phyloP scores from a whole-genome alignment of 192 early-diverging fungal genomes.

The Rhizophagus clarus region DNA sequence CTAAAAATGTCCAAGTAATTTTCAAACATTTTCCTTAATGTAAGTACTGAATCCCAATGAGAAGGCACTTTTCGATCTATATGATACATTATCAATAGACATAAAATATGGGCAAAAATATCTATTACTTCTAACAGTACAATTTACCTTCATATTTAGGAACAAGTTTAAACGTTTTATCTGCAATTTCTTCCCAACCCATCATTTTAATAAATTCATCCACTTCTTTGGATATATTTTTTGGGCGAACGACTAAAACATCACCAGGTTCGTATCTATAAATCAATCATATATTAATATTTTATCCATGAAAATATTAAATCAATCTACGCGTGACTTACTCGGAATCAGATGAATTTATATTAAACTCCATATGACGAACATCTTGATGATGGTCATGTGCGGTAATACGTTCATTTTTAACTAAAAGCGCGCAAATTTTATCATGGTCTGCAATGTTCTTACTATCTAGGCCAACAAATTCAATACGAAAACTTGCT shows the following conservation, averaged over 20 bases:
- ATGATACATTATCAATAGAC: background rate
- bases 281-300: background rate
- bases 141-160: conserved; percentile 49
- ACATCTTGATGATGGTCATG: conserved; percentile 91
- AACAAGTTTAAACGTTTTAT: conserved; percentile 58
- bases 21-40: conserved; percentile 76
- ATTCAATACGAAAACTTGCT: conserved; percentile 48
- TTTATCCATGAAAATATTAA: conserved; percentile 10
- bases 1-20: conserved; percentile 83
- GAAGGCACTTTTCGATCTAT: conserved; percentile 53
- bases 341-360: conserved; percentile 36
- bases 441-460: conserved; percentile 31
- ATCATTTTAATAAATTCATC: conserved; percentile 67
- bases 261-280: conserved; percentile 76
- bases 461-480: conserved; percentile 29
- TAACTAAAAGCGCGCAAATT: conserved; percentile 43
- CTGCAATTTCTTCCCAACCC: conserved; percentile 68
- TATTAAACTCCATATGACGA: conserved; percentile 71
- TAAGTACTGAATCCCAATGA: conserved; percentile 56
- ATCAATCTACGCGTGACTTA: background rate
- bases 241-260: conserved; percentile 73
- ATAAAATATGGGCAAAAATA: background rate
- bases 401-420: conserved; percentile 73
- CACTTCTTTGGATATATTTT: conserved; percentile 73
- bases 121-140: background rate